phyloP scores from a whole-genome alignment of 768 basidiomycete genomes.

The Auriscalpium orientale region DNA sequence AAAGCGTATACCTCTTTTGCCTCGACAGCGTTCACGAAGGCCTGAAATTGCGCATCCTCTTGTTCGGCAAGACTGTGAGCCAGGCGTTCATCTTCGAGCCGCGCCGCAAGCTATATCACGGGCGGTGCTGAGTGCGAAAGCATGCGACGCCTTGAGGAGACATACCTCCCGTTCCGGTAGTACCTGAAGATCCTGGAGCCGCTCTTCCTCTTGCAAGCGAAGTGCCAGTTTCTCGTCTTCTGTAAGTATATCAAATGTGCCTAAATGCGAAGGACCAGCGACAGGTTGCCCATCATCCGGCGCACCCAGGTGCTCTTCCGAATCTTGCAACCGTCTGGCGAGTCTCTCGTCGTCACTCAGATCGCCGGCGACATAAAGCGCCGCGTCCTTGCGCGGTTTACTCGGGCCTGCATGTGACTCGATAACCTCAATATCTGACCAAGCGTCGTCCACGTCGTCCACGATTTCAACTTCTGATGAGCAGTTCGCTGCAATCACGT shows the following conservation, averaged over 20 bases:
- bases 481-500: not conserved
- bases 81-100: not conserved
- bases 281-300: not conserved
- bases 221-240: not conserved
- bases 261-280: not conserved
- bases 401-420: not conserved
- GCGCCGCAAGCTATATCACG: not conserved
- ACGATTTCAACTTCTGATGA: not conserved
- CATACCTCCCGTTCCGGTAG: not conserved
- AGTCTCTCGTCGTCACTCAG: not conserved
- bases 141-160: not conserved
- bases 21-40: not conserved
- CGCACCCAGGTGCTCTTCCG: not conserved
- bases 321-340: not conserved
- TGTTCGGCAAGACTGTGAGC: not conserved
- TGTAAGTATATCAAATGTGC: not conserved
- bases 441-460: not conserved
- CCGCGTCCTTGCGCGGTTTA: not conserved
- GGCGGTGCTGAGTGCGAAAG: not conserved
- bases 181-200: not conserved
- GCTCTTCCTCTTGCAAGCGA: not conserved
- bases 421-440: not conserved
- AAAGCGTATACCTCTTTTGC: not conserved
- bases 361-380: not conserved
- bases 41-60: not conserved